Conservation (phyloP, 2,329 filamentous ascomycete genomes). For the Trichophyton rubrum region DNA sequence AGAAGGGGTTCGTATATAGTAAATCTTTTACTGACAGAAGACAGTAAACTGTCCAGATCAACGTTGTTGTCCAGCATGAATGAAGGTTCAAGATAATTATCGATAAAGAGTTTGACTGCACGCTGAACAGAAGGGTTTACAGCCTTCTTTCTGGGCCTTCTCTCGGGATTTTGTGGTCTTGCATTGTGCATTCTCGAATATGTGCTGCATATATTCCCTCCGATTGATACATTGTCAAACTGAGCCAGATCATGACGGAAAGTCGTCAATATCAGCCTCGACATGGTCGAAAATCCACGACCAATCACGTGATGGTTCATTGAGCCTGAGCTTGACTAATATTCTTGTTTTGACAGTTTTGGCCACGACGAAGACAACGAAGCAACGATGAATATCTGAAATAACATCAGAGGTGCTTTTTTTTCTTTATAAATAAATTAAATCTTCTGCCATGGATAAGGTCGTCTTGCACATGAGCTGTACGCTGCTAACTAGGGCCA, state of each 20-base stretch:
- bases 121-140: conserved; percentile 21
- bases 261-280: no score
- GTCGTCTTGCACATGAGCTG: no score
- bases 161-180: not conserved
- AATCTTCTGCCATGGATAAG: no score
- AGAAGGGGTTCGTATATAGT: conserved; percentile 47
- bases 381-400: no score
- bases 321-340: not conserved
- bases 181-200: not conserved
- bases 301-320: not conserved
- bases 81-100: conserved; percentile 14
- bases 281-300: not conserved
- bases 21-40: conserved; percentile 35
- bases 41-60: conserved; percentile 6
- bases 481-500: not conserved
- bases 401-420: no score
- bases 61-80: conserved; percentile 9
- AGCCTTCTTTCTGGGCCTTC: not conserved
- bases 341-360: no score
- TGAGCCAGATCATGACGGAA: no score
- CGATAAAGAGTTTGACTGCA: conserved; percentile 23
- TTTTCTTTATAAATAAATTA: no score
- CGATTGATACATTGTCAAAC: no score
- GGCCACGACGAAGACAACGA: no score
- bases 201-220: no score